Evolutionary conservation across 345 rosid species (phyloP), one percentile per base, ranked within the genome.

Genomic region (Carallia pectinifolia): DNA sequence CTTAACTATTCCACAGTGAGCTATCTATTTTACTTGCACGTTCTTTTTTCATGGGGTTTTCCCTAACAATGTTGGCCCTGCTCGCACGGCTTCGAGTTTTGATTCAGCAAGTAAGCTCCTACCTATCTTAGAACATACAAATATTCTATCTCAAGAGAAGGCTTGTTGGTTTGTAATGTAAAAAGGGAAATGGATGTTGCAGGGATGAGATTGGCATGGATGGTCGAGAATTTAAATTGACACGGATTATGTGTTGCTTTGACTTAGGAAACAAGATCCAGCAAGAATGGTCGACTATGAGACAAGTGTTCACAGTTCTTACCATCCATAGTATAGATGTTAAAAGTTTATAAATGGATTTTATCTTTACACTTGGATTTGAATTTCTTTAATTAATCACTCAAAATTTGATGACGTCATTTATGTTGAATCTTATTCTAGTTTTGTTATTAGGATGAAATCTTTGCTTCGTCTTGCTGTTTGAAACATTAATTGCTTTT

Each of bases 61-160:
- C 90, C 33, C 30, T 92, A 67, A 83, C 89, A 48, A 72, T 85
- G 71, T 75, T 95, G 87, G 88, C 98, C 17, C 72, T 89, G 82
- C 96, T 95, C 66, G 94, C 90, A 8, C 98, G 98, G 67, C 87
- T 95, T 30, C 81, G 97, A 77, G 92, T 89, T 62, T 82, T 95
- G 72, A 79, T 87, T 80, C 98, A 92, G 83, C 99, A 95, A 82
- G 99, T 92, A 83, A 76, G 92, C 78, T 58, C 65, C 13, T 30
- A 58, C n/a, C 1, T 56, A 30, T 66, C 54, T 37, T 31, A 18
- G 5, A 37, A 17, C 2, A 0, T 31, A 17, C 31, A 27, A 52
- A 50, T 50, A 29, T 66, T 59, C 3, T 36, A 18, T 33, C 16
- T 39, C 2, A 53, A 65, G 7, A 36, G 12, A 30, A 29, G 63